Conservation (phyloP, 305 asterid genomes). For the Fraxinus angustifolia region DNA sequence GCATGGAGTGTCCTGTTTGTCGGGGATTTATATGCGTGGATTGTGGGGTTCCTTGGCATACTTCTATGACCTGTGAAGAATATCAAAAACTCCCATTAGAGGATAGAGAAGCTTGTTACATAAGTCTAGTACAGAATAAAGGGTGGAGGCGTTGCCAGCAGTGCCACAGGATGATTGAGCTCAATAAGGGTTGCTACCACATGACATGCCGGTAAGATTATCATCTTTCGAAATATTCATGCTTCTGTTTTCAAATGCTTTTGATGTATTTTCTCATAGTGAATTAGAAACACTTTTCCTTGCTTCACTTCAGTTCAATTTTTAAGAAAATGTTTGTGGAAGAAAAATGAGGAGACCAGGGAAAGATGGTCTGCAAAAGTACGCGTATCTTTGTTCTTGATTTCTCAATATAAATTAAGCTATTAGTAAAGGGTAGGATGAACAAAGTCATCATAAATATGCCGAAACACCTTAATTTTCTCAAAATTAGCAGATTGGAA, state of each 20-base stretch:
- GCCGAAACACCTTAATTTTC: background rate
- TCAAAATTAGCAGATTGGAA: background rate
- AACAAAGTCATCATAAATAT: background rate
- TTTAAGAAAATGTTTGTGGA: background rate
- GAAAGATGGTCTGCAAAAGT: background rate
- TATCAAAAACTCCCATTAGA: slow-evolving; percentile 57
- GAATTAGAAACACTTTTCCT: background rate
- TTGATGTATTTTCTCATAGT: background rate
- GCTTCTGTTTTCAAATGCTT: background rate
- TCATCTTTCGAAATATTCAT: slow-evolving; percentile 8
- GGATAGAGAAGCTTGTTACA: slow-evolving; percentile 59
- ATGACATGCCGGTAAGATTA: slow-evolving; percentile 67
- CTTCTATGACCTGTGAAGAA: slow-evolving; percentile 73
- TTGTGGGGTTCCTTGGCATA: slow-evolving; percentile 86
- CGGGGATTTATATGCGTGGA: slow-evolving; percentile 64
- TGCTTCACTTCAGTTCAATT: background rate
- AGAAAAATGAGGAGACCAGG: background rate
- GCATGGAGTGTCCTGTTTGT: slow-evolving; percentile 78
- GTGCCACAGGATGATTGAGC: slow-evolving; percentile 69
- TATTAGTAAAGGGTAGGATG: background rate
- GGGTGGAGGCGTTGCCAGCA: slow-evolving; percentile 72
- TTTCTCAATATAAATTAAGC: background rate
- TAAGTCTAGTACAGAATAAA: slow-evolving; percentile 41
- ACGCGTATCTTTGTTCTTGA: background rate
- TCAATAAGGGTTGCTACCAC: slow-evolving; percentile 65